Evolutionary conservation across 139 green algal species (phyloP).

Genomic region (Closterium sp.): DNA sequence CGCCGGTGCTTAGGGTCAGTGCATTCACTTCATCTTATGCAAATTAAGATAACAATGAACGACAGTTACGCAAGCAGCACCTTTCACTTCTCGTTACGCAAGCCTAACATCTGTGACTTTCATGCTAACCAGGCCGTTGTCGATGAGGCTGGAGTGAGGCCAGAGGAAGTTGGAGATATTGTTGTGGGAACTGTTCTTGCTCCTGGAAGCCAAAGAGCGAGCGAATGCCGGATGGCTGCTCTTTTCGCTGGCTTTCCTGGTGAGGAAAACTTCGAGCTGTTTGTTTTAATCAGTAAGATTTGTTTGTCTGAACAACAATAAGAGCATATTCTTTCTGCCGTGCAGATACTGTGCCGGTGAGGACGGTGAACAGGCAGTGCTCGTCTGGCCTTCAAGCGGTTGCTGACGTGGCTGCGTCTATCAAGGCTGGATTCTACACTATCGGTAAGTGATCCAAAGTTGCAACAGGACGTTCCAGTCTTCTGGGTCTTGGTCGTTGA

Average conservation of each 20-base stretch:
- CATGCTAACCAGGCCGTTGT: conserved; percentile 27
- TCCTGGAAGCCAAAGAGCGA: conserved; percentile 87
- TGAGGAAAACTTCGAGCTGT: neutral
- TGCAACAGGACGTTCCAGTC: neutral
- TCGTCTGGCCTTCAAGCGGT: conserved; percentile 93
- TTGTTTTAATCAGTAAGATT: neutral
- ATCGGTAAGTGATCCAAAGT: conserved; percentile 58
- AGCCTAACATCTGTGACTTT: neutral
- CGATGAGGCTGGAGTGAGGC: conserved; percentile 22
- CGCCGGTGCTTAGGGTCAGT: conserved; percentile 51
- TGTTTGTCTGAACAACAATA: neutral
- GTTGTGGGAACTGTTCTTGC: conserved; percentile 93
- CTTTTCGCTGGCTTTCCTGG: conserved; percentile 91
- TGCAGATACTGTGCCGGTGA: conserved; percentile 78
- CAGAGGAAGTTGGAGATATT: conserved; percentile 87
- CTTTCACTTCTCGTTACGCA: neutral
- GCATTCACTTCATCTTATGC: neutral
- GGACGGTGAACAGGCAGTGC: conserved; percentile 96
- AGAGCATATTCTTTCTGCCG: neutral
- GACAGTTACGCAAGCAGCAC: neutral
- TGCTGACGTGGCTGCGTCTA: conserved; percentile 88
- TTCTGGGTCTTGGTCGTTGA: neutral
- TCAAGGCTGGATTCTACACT: conserved; percentile 94
- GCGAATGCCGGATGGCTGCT: conserved; percentile 89
- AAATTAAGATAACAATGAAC: neutral